Evolutionary conservation across 768 basidiomycete species (phyloP), one percentile per base, ranked within the genome.

Genomic region (Amanita jacksonii): DNA sequence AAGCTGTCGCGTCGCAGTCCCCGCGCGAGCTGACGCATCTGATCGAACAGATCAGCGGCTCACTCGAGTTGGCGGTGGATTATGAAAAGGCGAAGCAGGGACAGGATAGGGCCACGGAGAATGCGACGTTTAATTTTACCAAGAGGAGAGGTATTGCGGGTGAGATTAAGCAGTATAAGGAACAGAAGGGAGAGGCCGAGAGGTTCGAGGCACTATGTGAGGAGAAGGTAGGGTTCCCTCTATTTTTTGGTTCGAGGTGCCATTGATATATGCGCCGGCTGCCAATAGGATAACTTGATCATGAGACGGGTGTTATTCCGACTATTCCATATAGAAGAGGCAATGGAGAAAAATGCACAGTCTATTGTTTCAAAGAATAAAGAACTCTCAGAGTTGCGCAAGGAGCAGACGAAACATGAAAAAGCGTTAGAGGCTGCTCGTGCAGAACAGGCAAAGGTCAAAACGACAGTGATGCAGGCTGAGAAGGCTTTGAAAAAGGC

Each of bases 141-240:
- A 97, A 94, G 59, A 78, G 94, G 36, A 74, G 93, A 42, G 90
- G 91, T 8, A 92, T 98, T 49, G 76, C 90, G 0, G 87, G 87
- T 6, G 96, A 99, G 61, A 92, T 96, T 52, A 92, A 88, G 61
- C 91, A 94, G 56, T 98, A 93, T 65, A 91, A 90, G 66, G 92
- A 97, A 58, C 96, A 98, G 65, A 91, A 93, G 62, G 77, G 76
- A 4, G 94, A 98, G 58, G 90, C 92, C 3, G 86, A 89, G 51
- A 70, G 84, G 33, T 97, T 93, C 53, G 85, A 92, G 59, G 69
- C 67, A 6, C 65, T 98, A 10, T 76, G 77, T 53, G 67, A 83
- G 43, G 81, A 92, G 53, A 68, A 74, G 59, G 90, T 90, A 32
- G 24, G 79, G 66, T 1, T 3, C 35, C 5, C 27, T 28, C 7